A percentile compares a stretch with the other conserved stretches of the same genome.
phyloP scores from a whole-genome alignment of 345 rosid genomes.

The Salix exigua region DNA sequence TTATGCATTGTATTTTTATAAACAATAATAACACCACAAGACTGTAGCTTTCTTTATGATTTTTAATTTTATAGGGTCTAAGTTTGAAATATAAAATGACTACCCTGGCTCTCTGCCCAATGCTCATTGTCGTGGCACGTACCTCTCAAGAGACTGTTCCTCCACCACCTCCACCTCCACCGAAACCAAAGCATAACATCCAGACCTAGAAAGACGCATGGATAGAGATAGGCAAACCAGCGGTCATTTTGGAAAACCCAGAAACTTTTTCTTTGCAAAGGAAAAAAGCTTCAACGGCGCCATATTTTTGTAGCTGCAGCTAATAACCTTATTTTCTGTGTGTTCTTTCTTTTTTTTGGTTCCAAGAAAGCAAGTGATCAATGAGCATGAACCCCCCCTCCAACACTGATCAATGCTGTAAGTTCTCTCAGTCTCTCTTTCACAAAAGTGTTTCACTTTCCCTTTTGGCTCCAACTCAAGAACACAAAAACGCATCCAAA shows the following conservation, averaged over 20 bases:
- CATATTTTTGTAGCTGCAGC: no score
- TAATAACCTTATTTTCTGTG: neutral
- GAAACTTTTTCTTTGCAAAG: neutral
- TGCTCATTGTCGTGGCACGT: slow-evolving; percentile 5
- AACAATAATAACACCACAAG: no score
- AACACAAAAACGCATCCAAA: neutral
- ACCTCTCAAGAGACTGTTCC: neutral
- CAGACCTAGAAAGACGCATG: neutral
- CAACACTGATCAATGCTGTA: slow-evolving; percentile 4
- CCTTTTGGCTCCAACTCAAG: slow-evolving; percentile 9
- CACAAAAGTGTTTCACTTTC: neutral
- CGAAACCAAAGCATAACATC: neutral
- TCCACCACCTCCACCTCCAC: slow-evolving; percentile 5
- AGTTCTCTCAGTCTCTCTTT: neutral
- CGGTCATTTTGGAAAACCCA: neutral
- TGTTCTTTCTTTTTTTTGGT: neutral
- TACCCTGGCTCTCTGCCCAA: slow-evolving; percentile 33
- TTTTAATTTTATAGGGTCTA: slow-evolving; percentile 1
- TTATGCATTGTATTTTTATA: no score
- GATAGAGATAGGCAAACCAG: neutral
- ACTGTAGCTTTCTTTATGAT: no score
- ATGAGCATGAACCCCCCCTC: slow-evolving; percentile 4
- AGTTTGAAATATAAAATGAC: slow-evolving; percentile 10
- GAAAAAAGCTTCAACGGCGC: neutral
- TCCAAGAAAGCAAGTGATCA: neutral